These are phyloP conservation scores for Crinitomyces ghanaensis DNA, from an alignment of 805 yeast genomes.

Conservation along the genomic window DNA sequence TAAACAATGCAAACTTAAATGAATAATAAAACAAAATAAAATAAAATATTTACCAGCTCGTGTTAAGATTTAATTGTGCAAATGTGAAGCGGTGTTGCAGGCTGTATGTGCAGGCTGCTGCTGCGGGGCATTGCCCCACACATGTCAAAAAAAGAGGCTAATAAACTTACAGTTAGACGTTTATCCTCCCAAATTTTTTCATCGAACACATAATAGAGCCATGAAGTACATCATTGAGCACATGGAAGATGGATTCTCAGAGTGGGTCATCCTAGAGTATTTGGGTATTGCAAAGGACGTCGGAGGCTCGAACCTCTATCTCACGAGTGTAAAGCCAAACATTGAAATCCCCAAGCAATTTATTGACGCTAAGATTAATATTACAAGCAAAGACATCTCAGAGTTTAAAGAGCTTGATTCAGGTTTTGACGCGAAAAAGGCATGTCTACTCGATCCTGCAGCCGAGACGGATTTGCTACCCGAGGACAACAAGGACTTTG, in stretches of 20 bases:
- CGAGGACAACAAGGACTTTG: slow-evolving; percentile 51
- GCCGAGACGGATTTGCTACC: slow-evolving; percentile 69
- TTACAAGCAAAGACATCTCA: slow-evolving; percentile 66
- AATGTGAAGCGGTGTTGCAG: no score
- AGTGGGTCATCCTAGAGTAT: slow-evolving; percentile 89
- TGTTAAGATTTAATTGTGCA: no score
- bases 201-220: background rate
- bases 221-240: slow-evolving; percentile 95
- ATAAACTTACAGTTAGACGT: background rate
- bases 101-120: no score
- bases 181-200: background rate
- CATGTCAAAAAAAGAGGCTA: background rate
- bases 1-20: no score
- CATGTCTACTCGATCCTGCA: slow-evolving; percentile 83
- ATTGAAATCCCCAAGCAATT: slow-evolving; percentile 61
- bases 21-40: no score
- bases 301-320: slow-evolving; percentile 60
- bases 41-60: no score
- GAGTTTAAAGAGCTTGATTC: slow-evolving; percentile 21
- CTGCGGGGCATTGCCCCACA: background rate
- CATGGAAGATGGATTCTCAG: slow-evolving; percentile 94
- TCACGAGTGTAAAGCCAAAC: slow-evolving; percentile 62
- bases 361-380: slow-evolving; percentile 52
- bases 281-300: slow-evolving; percentile 71
- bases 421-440: slow-evolving; percentile 35